These are phyloP conservation scores for Ganoderma lingzhi DNA, from an alignment of 1,284 basidiomycete species.

Conservation along the genomic window DNA sequence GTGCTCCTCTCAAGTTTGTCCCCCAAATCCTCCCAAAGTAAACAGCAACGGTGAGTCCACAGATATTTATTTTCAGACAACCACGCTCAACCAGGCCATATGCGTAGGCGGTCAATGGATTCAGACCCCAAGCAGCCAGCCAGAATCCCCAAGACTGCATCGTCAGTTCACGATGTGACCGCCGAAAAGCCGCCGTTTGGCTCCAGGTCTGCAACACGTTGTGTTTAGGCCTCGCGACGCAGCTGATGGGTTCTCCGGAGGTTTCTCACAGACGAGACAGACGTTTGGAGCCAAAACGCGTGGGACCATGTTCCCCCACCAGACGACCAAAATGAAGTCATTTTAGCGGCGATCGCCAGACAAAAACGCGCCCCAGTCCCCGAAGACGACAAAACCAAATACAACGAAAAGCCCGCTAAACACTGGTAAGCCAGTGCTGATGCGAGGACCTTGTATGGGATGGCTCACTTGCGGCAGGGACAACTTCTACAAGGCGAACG, in stretches of 20 bases:
- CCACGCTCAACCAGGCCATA: neutral
- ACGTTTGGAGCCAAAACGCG: constrained; percentile 82
- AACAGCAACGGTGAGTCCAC: neutral
- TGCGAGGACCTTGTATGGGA: neutral
- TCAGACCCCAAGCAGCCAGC: neutral
- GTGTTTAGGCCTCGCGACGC: neutral
- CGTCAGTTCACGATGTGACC: constrained; percentile 69
- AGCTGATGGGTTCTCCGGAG: constrained; percentile 42
- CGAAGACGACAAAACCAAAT: constrained; percentile 68
- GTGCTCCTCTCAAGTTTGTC: constrained; percentile 2
- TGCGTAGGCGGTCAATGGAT: neutral
- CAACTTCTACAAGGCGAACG: constrained; percentile 88
- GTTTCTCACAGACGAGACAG: constrained; percentile 66
- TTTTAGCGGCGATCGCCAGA: constrained; percentile 71
- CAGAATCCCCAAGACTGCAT: constrained; percentile 45
- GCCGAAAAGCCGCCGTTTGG: constrained; percentile 74
- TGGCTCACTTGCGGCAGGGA: constrained; percentile 67
- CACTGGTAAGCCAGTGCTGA: constrained; percentile 59
- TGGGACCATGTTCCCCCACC: constrained; percentile 93
- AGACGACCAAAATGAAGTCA: constrained; percentile 75
- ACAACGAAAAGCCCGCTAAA: constrained; percentile 77
- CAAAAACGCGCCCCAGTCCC: constrained; percentile 78
- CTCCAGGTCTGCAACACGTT: constrained; percentile 56
- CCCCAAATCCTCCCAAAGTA: neutral
- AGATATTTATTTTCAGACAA: neutral